Base-by-base conservation (phyloP, 2,329 filamentous ascomycete genomes). In the Hymenotorrendiella dingleyae region DNA sequence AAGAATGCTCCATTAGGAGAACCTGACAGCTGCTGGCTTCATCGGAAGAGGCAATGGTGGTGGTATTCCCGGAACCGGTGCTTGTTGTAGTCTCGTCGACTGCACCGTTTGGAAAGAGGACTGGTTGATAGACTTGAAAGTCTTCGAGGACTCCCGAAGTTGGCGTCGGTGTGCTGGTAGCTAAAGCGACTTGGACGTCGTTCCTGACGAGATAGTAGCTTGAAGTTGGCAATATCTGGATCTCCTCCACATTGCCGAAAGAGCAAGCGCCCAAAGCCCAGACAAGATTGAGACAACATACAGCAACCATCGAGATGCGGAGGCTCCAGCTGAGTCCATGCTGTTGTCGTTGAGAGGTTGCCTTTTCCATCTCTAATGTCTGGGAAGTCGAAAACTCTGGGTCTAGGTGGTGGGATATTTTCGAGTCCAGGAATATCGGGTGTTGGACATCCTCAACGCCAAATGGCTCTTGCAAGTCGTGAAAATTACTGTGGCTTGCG, bases 101-200 rank as follows among this genome's bases (percentile, higher is more conserved):
- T 30, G 66, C 45, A 6, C 70, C 67, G 33, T 62, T 50, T 0
- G 73, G 71, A 16, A 69, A 74, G 42, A 78, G 62, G 3, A 88
- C 73, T 1, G 84, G 84, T 52, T 78, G 76, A 39, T 80, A 75
- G 12, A 87, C 77, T 63, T 88, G 76, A 54, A 88, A 81, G 55
- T 80, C 82, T 52, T 83, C 71, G 40, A 84, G 66, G 20, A 69
- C 52, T 12, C 47, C 42, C 6, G 53, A 41, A 3, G 50, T 47
- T 12, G 58, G 40, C 7, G 56, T n/a, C n/a, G n/a, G n/a, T n/a
- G n/a, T n/a, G n/a, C n/a, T n/a, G n/a, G n/a, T 36, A 41, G 55
- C 42, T 26, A 57, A 23, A 10, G 57, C 33, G 23, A 52, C 36
- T 30, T 45, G 26, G 14, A 50, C 43, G 22, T 45, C 49, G 45